Evolutionary conservation across 2,329 filamentous ascomycete genomes (phyloP).

Genomic region (Epichloe amarillans): DNA sequence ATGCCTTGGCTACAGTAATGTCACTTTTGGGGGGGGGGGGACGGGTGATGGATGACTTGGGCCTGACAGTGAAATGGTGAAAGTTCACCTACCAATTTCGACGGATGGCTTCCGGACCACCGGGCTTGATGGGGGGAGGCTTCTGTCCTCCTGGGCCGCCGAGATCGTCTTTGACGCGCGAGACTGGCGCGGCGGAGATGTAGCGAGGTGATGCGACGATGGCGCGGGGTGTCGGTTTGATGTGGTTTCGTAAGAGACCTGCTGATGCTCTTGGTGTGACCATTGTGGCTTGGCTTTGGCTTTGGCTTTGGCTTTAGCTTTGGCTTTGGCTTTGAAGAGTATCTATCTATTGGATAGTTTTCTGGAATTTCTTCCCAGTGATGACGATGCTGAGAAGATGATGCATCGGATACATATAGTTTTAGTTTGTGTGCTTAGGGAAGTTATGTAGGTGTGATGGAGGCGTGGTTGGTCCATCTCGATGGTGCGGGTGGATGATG

Average conservation of each 20-base stretch:
- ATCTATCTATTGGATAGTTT: too few relatives aligned
- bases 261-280: not conserved
- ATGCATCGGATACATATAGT: too few relatives aligned
- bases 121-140: constrained; percentile 13
- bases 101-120: constrained; percentile 16
- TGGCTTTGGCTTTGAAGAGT: too few relatives aligned
- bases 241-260: constrained; percentile 1
- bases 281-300: not conserved
- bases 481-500: not conserved
- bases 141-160: constrained; percentile 23
- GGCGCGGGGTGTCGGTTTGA: constrained; percentile 1
- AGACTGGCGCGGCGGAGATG: constrained; percentile 2
- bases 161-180: constrained; percentile 12
- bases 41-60: too few relatives aligned
- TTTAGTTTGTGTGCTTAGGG: not conserved
- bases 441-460: not conserved
- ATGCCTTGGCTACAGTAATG: too few relatives aligned
- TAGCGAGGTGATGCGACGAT: not conserved
- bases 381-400: too few relatives aligned
- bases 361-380: too few relatives aligned
- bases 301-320: too few relatives aligned
- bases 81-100: constrained; percentile 19
- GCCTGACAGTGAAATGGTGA: not conserved
- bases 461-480: not conserved
- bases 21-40: too few relatives aligned